Evolutionary conservation across 345 rosid genomes (phyloP).

Genomic region (Garcia nutans): DNA sequence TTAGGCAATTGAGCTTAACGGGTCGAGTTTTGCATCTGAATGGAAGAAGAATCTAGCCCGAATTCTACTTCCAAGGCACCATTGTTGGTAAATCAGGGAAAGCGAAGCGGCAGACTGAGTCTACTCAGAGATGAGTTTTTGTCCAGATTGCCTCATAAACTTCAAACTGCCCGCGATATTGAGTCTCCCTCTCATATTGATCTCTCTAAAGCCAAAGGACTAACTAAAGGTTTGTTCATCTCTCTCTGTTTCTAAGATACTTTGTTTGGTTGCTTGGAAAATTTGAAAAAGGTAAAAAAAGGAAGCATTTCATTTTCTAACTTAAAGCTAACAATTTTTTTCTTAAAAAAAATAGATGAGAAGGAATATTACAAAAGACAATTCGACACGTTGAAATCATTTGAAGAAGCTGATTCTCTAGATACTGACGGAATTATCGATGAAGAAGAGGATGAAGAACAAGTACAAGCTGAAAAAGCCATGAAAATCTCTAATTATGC

Average conservation of each 20-base stretch:
- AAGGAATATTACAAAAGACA: conserved; percentile 76
- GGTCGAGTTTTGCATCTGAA: too few species aligned
- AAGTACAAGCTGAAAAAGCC: conserved; percentile 57
- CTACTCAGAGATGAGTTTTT: conserved; percentile 51
- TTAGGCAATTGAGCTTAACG: too few species aligned
- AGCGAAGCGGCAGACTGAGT: conserved; percentile 23
- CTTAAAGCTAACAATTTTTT: not conserved
- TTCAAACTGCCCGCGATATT: conserved; percentile 47
- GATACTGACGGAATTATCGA: conserved; percentile 19
- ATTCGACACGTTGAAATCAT: conserved; percentile 65
- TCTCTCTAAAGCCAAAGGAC: conserved; percentile 44
- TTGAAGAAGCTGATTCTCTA: conserved; percentile 68
- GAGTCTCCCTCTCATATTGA: conserved; percentile 57
- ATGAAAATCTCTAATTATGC: conserved; percentile 82
- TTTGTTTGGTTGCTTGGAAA: conserved; percentile 24
- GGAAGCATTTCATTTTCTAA: not conserved
- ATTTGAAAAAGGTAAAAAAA: not conserved
- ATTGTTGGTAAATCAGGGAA: conserved; percentile 19
- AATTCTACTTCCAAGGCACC: conserved; percentile 28
- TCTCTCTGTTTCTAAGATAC: not conserved
- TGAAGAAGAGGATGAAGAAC: conserved; percentile 41
- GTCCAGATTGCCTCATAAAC: conserved; percentile 58
- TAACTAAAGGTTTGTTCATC: conserved; percentile 47
- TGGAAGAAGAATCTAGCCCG: not conserved
- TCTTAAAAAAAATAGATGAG: conserved; percentile 41